Evolutionary conservation across 2,329 filamentous ascomycete genomes (phyloP), one percentile per base, ranked within the genome.

Genomic region (Monascus ruber): DNA sequence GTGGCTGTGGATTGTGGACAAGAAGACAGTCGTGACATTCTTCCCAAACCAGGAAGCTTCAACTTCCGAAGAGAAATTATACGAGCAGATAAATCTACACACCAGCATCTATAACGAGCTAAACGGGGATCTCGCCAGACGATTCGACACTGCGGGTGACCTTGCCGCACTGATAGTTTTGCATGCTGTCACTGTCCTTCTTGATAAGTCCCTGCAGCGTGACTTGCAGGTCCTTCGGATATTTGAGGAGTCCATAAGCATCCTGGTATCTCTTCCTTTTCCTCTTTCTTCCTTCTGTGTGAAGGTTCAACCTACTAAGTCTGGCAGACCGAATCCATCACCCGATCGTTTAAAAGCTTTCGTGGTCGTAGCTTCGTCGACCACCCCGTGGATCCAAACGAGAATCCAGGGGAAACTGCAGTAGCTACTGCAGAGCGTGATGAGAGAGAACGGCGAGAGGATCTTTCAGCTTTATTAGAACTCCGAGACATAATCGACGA

Each of bases 71-170:
- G 56, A 52, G 6, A 58, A 56, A 37, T 38, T 60, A n/a, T 52
- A 58, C 36, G 53, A 58, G 35, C 52, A 80, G 47, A 75, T 74
- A 1, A 77, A 81, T 48, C 59, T 81, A 2, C 65, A 76, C 4
- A 77, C 77, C 45, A 79, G 74, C 45, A 71, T 81, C 25, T 80
- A 80, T 49, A 78, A 79, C 46, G 77, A 81, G 46, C 60, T 81
- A 7, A 81, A 81, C 37, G 76, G 77, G 1, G 77, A 81, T 46
- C 63, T 78, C 11, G 77, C 77, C 0, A 70, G 74, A 1, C 69
- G 74, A 5, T 81, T 77, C 37, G 74, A 79, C 37, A 80, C 76
- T 27, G 71, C 75, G 0, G 56, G 77, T 1, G 77, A 81, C 38
- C 67, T 81, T 4, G 77, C 77, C 2, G 77, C 76, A 0, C 64